A percentile compares a stretch with the other conserved stretches of the same genome.
Conservation (phyloP, 495 filamentous ascomycete species). For the Trichoderma virens region DNA sequence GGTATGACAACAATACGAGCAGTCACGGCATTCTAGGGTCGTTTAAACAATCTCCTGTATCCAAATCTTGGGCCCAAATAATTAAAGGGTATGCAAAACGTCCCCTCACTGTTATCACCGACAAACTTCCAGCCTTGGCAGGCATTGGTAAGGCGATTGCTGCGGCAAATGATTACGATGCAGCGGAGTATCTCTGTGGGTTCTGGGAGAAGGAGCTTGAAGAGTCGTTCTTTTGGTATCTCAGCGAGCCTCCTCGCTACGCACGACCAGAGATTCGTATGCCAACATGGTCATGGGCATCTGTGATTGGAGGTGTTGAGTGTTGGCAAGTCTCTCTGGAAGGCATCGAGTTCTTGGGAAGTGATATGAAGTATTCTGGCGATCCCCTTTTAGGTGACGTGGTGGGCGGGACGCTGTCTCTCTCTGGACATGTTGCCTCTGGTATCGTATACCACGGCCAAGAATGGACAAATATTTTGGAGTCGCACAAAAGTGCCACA, state of each 20-base stretch:
- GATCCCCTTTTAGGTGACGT: neutral
- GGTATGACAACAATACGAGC: neutral
- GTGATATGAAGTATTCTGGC: neutral
- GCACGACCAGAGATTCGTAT: neutral
- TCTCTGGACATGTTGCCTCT: neutral
- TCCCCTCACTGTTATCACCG: slow-evolving; percentile 13
- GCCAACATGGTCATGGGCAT: slow-evolving; percentile 10
- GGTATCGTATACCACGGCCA: neutral
- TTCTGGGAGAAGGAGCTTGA: neutral
- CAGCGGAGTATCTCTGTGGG: slow-evolving; percentile 1
- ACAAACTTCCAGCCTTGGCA: slow-evolving; percentile 22
- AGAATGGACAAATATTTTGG: neutral
- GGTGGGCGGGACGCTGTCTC: neutral
- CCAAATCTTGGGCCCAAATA: slow-evolving; percentile 15
- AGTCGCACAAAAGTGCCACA: too few relatives aligned
- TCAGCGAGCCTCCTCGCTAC: neutral
- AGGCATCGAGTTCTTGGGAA: neutral
- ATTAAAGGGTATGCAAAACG: slow-evolving; percentile 16
- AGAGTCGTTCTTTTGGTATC: neutral
- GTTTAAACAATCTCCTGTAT: neutral
- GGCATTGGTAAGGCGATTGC: slow-evolving; percentile 16
- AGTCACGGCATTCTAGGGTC: neutral
- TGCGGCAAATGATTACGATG: neutral
- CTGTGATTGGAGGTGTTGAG: neutral
- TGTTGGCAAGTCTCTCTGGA: neutral